Conservation (phyloP, 768 basidiomycete genomes). For the Phylloporus sp. region DNA sequence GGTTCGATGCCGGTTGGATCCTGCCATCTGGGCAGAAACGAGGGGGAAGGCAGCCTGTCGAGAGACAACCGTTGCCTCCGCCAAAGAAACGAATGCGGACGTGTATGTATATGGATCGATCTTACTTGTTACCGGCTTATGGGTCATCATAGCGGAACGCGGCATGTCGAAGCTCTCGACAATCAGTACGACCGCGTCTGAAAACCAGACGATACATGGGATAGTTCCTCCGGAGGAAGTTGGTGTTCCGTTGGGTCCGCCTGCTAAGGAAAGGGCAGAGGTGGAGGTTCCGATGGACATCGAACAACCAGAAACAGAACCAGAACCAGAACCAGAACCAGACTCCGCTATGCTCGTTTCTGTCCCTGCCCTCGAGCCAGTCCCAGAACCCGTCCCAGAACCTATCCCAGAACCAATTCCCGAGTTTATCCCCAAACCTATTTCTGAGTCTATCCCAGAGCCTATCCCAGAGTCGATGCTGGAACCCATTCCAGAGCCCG, state of each 20-base stretch:
- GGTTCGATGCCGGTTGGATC: slow-evolving; percentile 89
- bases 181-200: slow-evolving; percentile 44
- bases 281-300: slow-evolving; percentile 15
- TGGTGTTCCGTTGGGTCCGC: slow-evolving; percentile 23
- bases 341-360: background rate
- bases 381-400: too few species aligned
- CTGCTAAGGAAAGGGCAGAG: slow-evolving; percentile 15
- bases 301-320: slow-evolving; percentile 5
- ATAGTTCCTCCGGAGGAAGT: slow-evolving; percentile 25
- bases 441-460: too few species aligned
- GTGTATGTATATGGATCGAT: slow-evolving; percentile 28
- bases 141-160: slow-evolving; percentile 24
- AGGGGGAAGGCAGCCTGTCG: slow-evolving; percentile 48
- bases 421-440: too few species aligned
- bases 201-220: slow-evolving; percentile 38
- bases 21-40: slow-evolving; percentile 71
- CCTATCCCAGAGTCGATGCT: too few species aligned
- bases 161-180: slow-evolving; percentile 43
- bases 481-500: too few species aligned
- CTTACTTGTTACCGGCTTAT: background rate
- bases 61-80: slow-evolving; percentile 44
- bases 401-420: too few species aligned
- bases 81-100: slow-evolving; percentile 54
- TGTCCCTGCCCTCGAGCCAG: background rate
- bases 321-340: slow-evolving; percentile 4